Evolutionary conservation across 2,329 filamentous ascomycete genomes (phyloP), one percentile per base, ranked within the genome.

Genomic region (Diplodia scrobiculata): DNA sequence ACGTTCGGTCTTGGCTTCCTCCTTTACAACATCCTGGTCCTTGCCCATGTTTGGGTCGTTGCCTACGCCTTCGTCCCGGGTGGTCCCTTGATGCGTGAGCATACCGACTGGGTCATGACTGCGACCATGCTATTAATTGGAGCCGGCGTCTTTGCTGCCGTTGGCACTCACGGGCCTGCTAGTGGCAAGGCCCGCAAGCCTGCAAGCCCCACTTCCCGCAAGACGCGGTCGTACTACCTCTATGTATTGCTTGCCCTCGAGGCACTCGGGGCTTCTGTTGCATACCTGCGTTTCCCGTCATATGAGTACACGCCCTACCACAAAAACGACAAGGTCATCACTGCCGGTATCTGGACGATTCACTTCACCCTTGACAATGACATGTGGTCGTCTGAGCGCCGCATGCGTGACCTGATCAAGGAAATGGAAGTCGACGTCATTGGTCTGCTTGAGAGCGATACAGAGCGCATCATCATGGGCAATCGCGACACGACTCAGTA

Each of bases 1-100:
- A 91, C 91, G 0, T 99, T 99, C 75, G 95, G 94, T 2, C 76
- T 96, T 14, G 94, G 91, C 3, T 97, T 97, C 80, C 80, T 97
- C 63, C 78, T 96, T 58, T 99, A 98, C 82, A 97, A 98, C 78
- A 84, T 98, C 72, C 81, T 98, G 80, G 89, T 97, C 4, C 85
- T 99, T n/a, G 97, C 97, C 82, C 94, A 98, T 74, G 92, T 97
- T 65, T 99, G 95, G 95, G 91, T 97, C 41, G 95, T 99, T 11
- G 95, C 95, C 1, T 99, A 99, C 73, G 95, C 95, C 13, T 99
- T 99, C 72, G 95, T 99, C 2, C 95, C 95, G 1, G 95, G 95
- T 62, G 95, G 95, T 1, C 92, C 92, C 2, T 84, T 97, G 0
- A 91, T 99, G 51, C 89, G 95, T 52, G 95, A 99, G 77, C 93